These are phyloP conservation scores for Curvularia hawaiiensis DNA, from an alignment of 2,329 filamentous ascomycete species.

Conservation along the genomic window DNA sequence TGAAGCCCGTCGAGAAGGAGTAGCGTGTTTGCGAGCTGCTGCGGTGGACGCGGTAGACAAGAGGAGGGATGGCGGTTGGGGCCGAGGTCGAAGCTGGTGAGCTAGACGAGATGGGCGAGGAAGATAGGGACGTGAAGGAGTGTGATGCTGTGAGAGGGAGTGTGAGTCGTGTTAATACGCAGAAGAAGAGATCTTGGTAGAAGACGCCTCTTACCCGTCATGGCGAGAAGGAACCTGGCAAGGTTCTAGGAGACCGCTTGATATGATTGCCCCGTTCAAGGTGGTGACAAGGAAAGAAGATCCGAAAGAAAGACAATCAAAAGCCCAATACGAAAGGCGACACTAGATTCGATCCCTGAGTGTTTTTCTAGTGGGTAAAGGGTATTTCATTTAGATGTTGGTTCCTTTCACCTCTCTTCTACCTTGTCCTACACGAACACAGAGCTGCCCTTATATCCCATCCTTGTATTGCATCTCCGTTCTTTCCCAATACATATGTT, in stretches of 20 bases:
- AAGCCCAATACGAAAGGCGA: neutral
- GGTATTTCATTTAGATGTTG: neutral
- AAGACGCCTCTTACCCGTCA: slow-evolving; percentile 19
- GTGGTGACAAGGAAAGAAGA: neutral
- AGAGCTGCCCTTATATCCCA: slow-evolving; percentile 9
- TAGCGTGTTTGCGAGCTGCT: slow-evolving; percentile 38
- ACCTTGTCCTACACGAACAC: neutral
- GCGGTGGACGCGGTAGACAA: slow-evolving; percentile 42
- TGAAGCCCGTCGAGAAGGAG: slow-evolving; percentile 39
- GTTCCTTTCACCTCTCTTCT: neutral
- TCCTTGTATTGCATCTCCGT: slow-evolving; percentile 8
- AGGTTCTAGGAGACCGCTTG: neutral
- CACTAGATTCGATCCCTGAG: neutral
- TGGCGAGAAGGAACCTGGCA: slow-evolving; percentile 6
- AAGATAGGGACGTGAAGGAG: slow-evolving; percentile 3
- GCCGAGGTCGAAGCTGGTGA: slow-evolving; percentile 6
- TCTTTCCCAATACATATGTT: neutral
- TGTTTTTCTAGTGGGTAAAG: neutral
- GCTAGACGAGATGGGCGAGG: slow-evolving; percentile 4
- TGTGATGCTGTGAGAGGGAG: slow-evolving; percentile 13
- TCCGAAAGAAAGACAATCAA: neutral
- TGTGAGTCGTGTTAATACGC: slow-evolving; percentile 2
- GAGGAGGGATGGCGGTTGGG: slow-evolving; percentile 31
- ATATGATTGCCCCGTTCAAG: neutral
- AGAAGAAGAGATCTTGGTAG: neutral